Evolutionary conservation across 257 asterid genomes (phyloP), one percentile per base, ranked within the genome.

Genomic region (Primulina huaijiensis): DNA sequence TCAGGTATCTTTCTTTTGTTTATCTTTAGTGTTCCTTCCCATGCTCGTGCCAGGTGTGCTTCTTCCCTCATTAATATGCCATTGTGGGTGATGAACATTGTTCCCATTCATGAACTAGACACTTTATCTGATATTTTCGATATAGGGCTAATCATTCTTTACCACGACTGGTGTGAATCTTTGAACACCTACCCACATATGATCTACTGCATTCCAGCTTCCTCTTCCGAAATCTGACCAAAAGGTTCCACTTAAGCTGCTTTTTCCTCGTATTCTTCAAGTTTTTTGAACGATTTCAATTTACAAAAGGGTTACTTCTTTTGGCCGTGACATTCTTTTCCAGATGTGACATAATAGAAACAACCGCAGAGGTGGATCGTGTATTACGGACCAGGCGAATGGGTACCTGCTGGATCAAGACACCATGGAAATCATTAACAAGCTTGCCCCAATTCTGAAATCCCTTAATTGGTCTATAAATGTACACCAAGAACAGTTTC

Each of bases 101-200:
- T 91, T 35, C 99, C 97, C 46, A 61, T 89, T 62, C 81, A 87
- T 27, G 90, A 75, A 69, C 87, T 87, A 1, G 97, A 94, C 78
- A 88, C 96, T 29, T 79, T 91, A 72, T 50, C 97, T 0, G 75
- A 87, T 68, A 88, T 94, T 60, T 91, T 80, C 17, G 98, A 94
- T 72, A 82, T 98, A 81, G 99, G 99, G 62, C 84, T 94, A 70
- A 79, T 94, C 23, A 98, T 98, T 34, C 74, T 87, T 43, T 89
- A 94, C 83, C 99, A 94, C n/a, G 99, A 94, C 65, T 94, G 99
- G 99, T 94, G 99, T 8, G 99, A 91, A 81, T 86, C 97, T 35
- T 82, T 91, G 30, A 91, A 79, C 79, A 89, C 98, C 50, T 94
- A 94, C 75, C 98, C 99, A 80, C 99, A 62, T 91, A 77, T 56